A percentile compares a stretch with the other conserved stretches of the same genome.
These are phyloP conservation scores for Calonectria crousiana DNA, from an alignment of 2,329 filamentous ascomycete genomes.

Conservation along the genomic window DNA sequence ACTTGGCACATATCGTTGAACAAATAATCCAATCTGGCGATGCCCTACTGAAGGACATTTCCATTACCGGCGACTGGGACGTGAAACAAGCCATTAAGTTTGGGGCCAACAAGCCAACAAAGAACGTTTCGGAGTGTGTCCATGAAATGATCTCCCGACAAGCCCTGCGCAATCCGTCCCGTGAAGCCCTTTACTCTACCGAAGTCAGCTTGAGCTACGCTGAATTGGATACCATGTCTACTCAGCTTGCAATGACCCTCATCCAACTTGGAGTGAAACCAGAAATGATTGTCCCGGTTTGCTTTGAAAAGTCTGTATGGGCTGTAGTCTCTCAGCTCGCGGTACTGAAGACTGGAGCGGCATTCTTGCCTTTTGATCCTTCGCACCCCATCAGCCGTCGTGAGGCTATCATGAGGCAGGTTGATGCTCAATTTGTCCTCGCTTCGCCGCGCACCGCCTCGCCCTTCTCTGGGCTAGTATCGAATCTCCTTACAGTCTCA, in stretches of 20 bases:
- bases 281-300: slow-evolving; percentile 22
- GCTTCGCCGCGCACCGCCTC: background rate
- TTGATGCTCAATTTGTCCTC: background rate
- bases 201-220: slow-evolving; percentile 41
- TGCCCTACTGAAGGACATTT: background rate
- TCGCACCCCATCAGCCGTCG: slow-evolving; percentile 47
- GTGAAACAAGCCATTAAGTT: background rate
- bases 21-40: background rate
- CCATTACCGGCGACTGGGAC: background rate
- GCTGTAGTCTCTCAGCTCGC: slow-evolving; percentile 36
- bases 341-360: slow-evolving; percentile 49
- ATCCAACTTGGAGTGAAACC: slow-evolving; percentile 11
- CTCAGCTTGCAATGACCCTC: slow-evolving; percentile 17
- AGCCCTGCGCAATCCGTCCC: slow-evolving; percentile 16
- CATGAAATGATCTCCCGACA: slow-evolving; percentile 35
- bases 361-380: slow-evolving; percentile 50
- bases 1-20: background rate
- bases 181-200: slow-evolving; percentile 39
- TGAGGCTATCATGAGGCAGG: background rate
- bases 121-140: slow-evolving; percentile 5
- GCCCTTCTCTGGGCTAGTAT: background rate
- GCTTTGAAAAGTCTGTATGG: slow-evolving; percentile 34
- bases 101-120: background rate
- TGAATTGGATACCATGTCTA: slow-evolving; percentile 21
- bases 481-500: background rate